Percentiles rank a stretch among this genome's conserved stretches.
Evolutionary conservation across 2,329 filamentous ascomycete species (phyloP).

Genomic region (Tolypocladium tundrense): DNA sequence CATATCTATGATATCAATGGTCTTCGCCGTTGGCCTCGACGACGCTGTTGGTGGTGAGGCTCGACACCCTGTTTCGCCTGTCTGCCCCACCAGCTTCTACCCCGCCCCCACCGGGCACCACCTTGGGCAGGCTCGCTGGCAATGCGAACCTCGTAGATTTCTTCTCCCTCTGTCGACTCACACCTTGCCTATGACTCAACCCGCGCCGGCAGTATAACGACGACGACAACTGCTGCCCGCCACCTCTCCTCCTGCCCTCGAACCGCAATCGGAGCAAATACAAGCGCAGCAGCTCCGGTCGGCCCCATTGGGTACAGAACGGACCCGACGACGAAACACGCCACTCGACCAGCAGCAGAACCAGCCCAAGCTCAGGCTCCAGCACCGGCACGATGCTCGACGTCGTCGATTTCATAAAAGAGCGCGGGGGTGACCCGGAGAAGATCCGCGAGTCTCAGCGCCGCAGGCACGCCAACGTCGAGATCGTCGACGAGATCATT

Average conservation of each 20-base stretch:
- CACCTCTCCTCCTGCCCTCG: not conserved
- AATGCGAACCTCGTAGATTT: not conserved
- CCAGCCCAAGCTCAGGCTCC: not conserved
- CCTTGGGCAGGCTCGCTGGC: not conserved
- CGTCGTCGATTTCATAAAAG: slow-evolving; percentile 67
- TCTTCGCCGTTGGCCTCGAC: too few relatives aligned
- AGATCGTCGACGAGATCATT: slow-evolving; percentile 85
- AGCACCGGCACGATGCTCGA: slow-evolving; percentile 51
- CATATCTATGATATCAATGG: not conserved
- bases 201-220: not conserved
- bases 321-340: not conserved
- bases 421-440: slow-evolving; percentile 85
- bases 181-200: not conserved
- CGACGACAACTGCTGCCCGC: not conserved
- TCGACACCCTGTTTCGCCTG: not conserved
- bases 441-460: slow-evolving; percentile 87
- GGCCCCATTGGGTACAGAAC: not conserved
- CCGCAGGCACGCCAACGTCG: slow-evolving; percentile 67
- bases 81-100: not conserved
- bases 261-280: not conserved
- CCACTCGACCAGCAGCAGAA: not conserved
- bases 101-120: not conserved
- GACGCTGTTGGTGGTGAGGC: not conserved
- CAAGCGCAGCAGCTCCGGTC: not conserved
- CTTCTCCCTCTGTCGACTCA: not conserved